A percentile compares a stretch with the other conserved stretches of the same genome.
These are phyloP conservation scores for Barbatosphaeria neglecta DNA, from an alignment of 495 filamentous ascomycete genomes.

Conservation along the genomic window DNA sequence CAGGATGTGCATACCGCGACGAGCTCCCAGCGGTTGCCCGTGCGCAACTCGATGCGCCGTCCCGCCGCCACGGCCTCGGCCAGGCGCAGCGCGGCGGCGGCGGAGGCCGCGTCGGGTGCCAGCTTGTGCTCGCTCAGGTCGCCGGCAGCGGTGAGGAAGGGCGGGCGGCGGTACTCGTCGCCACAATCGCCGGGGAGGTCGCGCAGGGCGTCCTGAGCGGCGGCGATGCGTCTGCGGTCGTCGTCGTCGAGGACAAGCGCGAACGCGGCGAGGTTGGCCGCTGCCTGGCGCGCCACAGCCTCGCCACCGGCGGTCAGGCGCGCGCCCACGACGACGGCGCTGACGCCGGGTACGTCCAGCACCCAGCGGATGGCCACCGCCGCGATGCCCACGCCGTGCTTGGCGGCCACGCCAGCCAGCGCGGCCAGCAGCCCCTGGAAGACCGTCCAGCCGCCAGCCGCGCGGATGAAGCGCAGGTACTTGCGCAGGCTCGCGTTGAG, in stretches of 20 bases:
- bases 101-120: neutral
- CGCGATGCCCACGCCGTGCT: constrained; percentile 16
- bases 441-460: constrained; percentile 18
- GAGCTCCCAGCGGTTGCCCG: constrained; percentile 7
- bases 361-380: constrained; percentile 25
- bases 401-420: constrained; percentile 12
- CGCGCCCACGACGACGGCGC: constrained; percentile 23
- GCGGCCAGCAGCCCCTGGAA: constrained; percentile 19
- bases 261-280: constrained; percentile 19
- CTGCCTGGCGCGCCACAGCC: constrained; percentile 2
- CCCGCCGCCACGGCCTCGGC: constrained; percentile 2
- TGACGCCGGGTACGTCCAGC: constrained; percentile 20
- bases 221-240: constrained; percentile 11
- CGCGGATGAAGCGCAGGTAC: constrained; percentile 24
- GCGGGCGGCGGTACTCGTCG: constrained; percentile 21
- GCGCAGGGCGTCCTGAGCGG: constrained; percentile 10
- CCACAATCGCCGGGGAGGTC: constrained; percentile 25
- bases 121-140: constrained; percentile 6
- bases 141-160: constrained; percentile 8
- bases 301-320: constrained; percentile 20
- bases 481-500: constrained; percentile 29
- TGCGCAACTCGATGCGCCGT: constrained; percentile 5
- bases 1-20: constrained; percentile 3
- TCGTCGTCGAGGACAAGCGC: constrained; percentile 14
- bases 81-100: neutral